These are phyloP conservation scores for Sporobolomyces phaffii DNA, from an alignment of 768 basidiomycete species.

Conservation along the genomic window DNA sequence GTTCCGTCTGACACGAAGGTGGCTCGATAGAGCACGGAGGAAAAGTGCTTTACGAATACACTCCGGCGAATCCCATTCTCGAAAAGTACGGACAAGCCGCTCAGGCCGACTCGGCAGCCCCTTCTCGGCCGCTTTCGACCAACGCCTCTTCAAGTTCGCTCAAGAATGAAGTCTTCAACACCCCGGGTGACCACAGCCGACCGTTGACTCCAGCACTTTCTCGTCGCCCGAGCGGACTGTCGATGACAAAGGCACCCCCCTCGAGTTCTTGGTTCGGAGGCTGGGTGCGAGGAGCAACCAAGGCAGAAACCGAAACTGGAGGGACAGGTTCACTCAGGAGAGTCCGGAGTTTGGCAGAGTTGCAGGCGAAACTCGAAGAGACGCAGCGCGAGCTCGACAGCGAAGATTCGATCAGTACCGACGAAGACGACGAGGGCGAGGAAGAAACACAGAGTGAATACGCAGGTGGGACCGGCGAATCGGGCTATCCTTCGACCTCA, in stretches of 20 bases:
- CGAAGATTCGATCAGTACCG: constrained; percentile 23
- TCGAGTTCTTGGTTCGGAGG: neutral
- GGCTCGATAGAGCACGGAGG: constrained; percentile 43
- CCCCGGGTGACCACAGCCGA: constrained; percentile 9
- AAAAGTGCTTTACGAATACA: constrained; percentile 32
- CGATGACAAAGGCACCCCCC: constrained; percentile 7
- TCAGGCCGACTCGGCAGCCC: constrained; percentile 1
- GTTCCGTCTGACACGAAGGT: too few species aligned
- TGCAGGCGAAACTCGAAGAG: constrained; percentile 34
- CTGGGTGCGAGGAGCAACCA: neutral
- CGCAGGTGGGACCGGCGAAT: neutral
- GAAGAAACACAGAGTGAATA: constrained; percentile 7
- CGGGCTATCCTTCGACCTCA: constrained; percentile 6
- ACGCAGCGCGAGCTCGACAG: constrained; percentile 33
- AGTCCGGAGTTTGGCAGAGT: constrained; percentile 30
- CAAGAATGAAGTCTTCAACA: constrained; percentile 26
- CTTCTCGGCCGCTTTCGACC: neutral
- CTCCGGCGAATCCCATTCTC: constrained; percentile 34
- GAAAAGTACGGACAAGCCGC: constrained; percentile 31
- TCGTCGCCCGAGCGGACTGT: constrained; percentile 15
- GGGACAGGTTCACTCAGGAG: constrained; percentile 14
- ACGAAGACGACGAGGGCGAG: neutral
- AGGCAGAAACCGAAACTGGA: neutral
- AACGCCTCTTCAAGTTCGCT: constrained; percentile 22
- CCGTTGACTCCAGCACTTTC: constrained; percentile 10